Evolutionary conservation across 1,284 basidiomycete genomes (phyloP), one percentile per base, ranked within the genome.

Genomic region (Trichosporon inkin): DNA sequence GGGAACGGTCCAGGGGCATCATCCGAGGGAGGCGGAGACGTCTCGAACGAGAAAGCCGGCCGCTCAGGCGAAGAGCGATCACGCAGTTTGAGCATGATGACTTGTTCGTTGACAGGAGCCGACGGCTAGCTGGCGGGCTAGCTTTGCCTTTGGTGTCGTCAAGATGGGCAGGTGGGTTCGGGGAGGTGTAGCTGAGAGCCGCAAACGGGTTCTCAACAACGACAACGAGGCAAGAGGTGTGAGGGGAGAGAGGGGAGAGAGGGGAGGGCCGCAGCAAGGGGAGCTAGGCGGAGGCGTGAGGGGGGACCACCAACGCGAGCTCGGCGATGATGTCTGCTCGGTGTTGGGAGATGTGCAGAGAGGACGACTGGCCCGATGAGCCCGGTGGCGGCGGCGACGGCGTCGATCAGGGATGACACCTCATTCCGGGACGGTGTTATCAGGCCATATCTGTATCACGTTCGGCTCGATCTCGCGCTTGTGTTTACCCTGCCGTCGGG

Each of bases 41-140:
- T 61, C 16, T 41, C 32, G 63, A 74, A 75, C 17, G 70, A 68
- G 67, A 76, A 76, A 20, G 68, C 56, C 10, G 65, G 57, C n/a
- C 68, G 64, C 20, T 71, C 59, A 10, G 67, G 58, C 28, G 65
- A 47, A 16, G 59, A 24, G 49, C 66, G 63, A 16, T 65, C 61
- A 13, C 65, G 70, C 53, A 74, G 68, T 44, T 59, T 61, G 36
- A 75, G 66, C 71, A 74, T 74, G 28, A 24, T 64, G 65, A 34
- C 32, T 38, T 19, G 41, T 10, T 8, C n/a, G 44, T 14, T 20
- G 24, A 49, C 44, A 7, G 16, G 44, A 24, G 28, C 28, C 8
- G 28, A 32, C 8, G 24, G 44, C 44, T 49, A 49, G 44, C 44
- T 16, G 24, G 24, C 28, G 28, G 22, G 44, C 44, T 32, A 49